Conservation (phyloP, 75 land plant genomes). For the Isoetes taiwanensis region DNA sequence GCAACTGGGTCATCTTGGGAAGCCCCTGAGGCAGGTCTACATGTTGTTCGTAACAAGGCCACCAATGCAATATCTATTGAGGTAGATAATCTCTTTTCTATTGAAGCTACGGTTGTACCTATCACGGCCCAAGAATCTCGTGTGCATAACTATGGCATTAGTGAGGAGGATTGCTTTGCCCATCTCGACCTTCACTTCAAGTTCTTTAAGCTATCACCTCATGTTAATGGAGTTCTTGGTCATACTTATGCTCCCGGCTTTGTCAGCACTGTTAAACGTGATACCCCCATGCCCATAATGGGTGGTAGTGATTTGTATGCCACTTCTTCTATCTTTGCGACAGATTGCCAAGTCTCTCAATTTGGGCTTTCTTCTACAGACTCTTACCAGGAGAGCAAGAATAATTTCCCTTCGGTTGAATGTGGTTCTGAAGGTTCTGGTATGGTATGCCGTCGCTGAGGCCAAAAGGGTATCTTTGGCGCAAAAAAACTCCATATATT, state of each 20-base stretch:
- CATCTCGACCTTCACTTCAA: slow-evolving; percentile 59
- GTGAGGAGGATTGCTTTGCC: slow-evolving; percentile 42
- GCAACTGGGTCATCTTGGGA: slow-evolving; percentile 28
- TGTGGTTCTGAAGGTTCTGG: too few relatives aligned
- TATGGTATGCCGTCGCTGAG: too few relatives aligned
- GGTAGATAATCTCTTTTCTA: slow-evolving; percentile 22
- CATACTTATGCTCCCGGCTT: slow-evolving; percentile 48
- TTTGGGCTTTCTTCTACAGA: too few relatives aligned
- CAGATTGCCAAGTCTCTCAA: background rate
- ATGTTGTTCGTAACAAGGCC: slow-evolving; percentile 24
- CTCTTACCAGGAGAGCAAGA: too few relatives aligned
- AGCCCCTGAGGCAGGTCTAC: slow-evolving; percentile 7
- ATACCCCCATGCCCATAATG: slow-evolving; percentile 56
- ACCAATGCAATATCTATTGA: slow-evolving; percentile 32
- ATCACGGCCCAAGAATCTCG: slow-evolving; percentile 32
- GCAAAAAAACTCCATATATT: too few relatives aligned
- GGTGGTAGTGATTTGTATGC: slow-evolving; percentile 26
- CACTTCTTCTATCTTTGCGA: background rate
- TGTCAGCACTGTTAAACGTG: slow-evolving; percentile 38
- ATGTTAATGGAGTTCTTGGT: slow-evolving; percentile 56
- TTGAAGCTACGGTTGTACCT: slow-evolving; percentile 32
- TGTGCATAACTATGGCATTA: slow-evolving; percentile 43
- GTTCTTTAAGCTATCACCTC: slow-evolving; percentile 26
- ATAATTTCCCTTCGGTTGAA: too few relatives aligned
- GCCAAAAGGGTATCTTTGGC: too few relatives aligned